These are phyloP conservation scores for Podaxis sp. DNA, from an alignment of 768 basidiomycete genomes.

Conservation along the genomic window DNA sequence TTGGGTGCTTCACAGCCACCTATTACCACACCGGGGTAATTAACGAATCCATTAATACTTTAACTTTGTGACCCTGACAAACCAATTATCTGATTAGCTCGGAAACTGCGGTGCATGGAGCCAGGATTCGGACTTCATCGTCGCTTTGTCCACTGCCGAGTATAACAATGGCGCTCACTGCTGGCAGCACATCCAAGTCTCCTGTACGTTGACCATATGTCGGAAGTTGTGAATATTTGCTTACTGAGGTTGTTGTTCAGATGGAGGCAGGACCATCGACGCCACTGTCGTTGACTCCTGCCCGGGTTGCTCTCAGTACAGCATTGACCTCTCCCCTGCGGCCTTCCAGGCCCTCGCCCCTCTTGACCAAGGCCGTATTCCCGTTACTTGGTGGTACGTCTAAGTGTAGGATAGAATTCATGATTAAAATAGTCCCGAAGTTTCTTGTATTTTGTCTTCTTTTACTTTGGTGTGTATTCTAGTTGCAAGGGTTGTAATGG, in stretches of 20 bases:
- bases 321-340: constrained; percentile 26
- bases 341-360: constrained; percentile 29
- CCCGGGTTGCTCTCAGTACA: constrained; percentile 24
- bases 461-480: neutral
- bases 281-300: constrained; percentile 29
- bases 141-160: constrained; percentile 21
- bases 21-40: constrained; percentile 23
- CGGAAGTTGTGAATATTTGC: neutral
- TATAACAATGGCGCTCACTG: constrained; percentile 22
- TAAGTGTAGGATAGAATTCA: neutral
- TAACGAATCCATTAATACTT: neutral
- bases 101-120: constrained; percentile 25
- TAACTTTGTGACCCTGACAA: neutral
- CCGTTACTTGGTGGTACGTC: constrained; percentile 24
- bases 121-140: constrained; percentile 23
- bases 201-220: constrained; percentile 17
- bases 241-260: constrained; percentile 13
- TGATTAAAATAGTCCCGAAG: neutral
- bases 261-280: constrained; percentile 22
- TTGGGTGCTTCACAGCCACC: constrained; percentile 17
- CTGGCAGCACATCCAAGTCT: constrained; percentile 21
- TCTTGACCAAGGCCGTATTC: constrained; percentile 21
- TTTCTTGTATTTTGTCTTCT: neutral
- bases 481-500: neutral
- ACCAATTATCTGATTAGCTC: constrained; percentile 14